Evolutionary conservation across 108 stramenopile genomes (phyloP).

Genomic region (Parietichytrium sp.): DNA sequence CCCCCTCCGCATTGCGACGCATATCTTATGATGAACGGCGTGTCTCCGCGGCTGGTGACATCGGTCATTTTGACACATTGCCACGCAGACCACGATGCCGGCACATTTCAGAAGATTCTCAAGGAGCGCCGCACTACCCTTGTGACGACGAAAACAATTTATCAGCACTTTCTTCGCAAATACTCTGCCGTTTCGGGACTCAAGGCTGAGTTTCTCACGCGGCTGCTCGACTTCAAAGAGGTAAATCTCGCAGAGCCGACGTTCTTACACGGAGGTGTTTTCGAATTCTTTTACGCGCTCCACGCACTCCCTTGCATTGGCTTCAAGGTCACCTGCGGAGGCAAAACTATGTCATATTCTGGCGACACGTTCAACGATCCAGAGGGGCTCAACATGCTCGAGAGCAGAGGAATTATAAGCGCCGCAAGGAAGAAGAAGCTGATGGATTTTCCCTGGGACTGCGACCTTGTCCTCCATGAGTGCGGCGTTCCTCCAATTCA

Average conservation of each 20-base stretch:
- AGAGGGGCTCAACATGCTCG: conserved; percentile 65
- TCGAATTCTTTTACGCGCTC: conserved; percentile 83
- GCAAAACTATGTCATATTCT: conserved; percentile 81
- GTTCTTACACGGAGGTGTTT: conserved; percentile 77
- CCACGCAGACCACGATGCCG: conserved; percentile 92
- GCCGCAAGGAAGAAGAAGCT: neutral
- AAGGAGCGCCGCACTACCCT: conserved; percentile 80
- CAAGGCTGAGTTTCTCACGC: conserved; percentile 71
- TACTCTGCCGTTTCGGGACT: conserved; percentile 84
- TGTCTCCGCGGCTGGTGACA: conserved; percentile 39
- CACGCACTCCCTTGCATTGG: conserved; percentile 88
- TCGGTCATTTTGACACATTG: conserved; percentile 81
- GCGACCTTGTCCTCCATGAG: conserved; percentile 83
- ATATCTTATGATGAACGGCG: conserved; percentile 4
- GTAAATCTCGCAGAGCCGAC: conserved; percentile 81
- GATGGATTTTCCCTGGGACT: conserved; percentile 60
- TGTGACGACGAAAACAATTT: conserved; percentile 86
- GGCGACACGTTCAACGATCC: conserved; percentile 89
- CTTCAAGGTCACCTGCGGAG: conserved; percentile 83
- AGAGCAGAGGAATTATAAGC: conserved; percentile 46
- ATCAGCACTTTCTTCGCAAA: conserved; percentile 89
- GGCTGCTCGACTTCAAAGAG: conserved; percentile 77
- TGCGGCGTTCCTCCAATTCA: conserved; percentile 88
- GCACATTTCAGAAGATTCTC: conserved; percentile 87
- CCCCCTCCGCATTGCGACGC: conserved; percentile 42